A percentile compares a stretch with the other conserved stretches of the same genome.
These are phyloP conservation scores for Psilocybe sp. DNA, from an alignment of 768 basidiomycete species.

Conservation along the genomic window DNA sequence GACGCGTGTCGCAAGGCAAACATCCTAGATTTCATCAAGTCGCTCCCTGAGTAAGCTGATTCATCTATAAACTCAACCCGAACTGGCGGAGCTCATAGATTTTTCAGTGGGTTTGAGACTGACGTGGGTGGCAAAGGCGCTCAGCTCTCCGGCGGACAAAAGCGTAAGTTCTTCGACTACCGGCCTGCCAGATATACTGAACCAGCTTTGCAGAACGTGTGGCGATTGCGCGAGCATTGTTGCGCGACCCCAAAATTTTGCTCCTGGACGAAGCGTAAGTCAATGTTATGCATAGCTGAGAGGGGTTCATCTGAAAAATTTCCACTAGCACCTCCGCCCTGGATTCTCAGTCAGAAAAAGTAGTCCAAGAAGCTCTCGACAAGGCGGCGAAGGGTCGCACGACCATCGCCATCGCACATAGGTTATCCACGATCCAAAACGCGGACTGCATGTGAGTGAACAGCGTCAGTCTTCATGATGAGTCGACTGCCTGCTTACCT, in stretches of 20 bases:
- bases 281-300: too few relatives aligned
- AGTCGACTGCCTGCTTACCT: constrained; percentile 3
- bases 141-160: constrained; percentile 86
- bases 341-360: constrained; percentile 88
- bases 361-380: constrained; percentile 94
- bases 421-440: constrained; percentile 90
- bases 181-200: constrained; percentile 1
- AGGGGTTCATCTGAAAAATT: too few relatives aligned
- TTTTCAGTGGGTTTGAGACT: constrained; percentile 79
- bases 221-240: constrained; percentile 89
- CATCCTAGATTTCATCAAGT: constrained; percentile 85
- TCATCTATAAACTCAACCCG: neutral
- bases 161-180: constrained; percentile 48
- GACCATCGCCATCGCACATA: constrained; percentile 93
- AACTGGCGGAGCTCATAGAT: constrained; percentile 1
- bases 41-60: constrained; percentile 70
- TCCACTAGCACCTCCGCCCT: constrained; percentile 65
- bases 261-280: constrained; percentile 73
- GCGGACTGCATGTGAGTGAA: constrained; percentile 77
- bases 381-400: constrained; percentile 89
- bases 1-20: constrained; percentile 85
- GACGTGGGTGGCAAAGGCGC: constrained; percentile 90
- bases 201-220: constrained; percentile 44
- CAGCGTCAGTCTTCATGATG: constrained; percentile 7
- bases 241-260: constrained; percentile 87